Evolutionary conservation across 305 asterid genomes (phyloP).

Genomic region (Lippia alba): DNA sequence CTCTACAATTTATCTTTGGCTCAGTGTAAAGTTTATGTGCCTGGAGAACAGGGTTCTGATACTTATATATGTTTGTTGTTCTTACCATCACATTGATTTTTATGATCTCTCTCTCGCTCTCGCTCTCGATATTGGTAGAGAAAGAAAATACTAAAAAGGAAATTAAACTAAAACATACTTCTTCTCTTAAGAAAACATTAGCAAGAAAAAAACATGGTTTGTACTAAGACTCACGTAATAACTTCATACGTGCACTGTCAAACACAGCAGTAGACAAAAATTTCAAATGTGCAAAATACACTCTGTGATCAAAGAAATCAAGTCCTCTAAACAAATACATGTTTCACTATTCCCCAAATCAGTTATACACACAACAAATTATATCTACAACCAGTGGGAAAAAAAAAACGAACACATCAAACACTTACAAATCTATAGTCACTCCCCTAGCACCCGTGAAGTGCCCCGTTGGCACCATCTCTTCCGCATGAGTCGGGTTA

Average conservation of each 20-base stretch:
- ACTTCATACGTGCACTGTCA: too few relatives aligned
- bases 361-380: conserved; percentile 29
- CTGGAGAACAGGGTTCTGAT: conserved; percentile 1
- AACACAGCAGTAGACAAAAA: not conserved
- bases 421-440: conserved; percentile 59
- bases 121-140: too few relatives aligned
- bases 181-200: too few relatives aligned
- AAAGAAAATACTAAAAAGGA: too few relatives aligned
- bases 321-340: not conserved
- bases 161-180: too few relatives aligned
- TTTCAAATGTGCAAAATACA: not conserved
- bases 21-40: not conserved
- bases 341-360: not conserved
- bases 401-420: not conserved
- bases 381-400: conserved; percentile 28
- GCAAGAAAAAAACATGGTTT: too few relatives aligned
- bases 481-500: conserved; percentile 46
- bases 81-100: not conserved
- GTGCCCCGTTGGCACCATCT: conserved; percentile 36
- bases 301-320: not conserved
- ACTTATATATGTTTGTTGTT: not conserved
- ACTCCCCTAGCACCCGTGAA: conserved; percentile 74
- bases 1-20: not conserved
- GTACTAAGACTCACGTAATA: too few relatives aligned
- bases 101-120: not conserved